phyloP scores from a whole-genome alignment of 768 basidiomycete species.

The Suillus brevipes region DNA sequence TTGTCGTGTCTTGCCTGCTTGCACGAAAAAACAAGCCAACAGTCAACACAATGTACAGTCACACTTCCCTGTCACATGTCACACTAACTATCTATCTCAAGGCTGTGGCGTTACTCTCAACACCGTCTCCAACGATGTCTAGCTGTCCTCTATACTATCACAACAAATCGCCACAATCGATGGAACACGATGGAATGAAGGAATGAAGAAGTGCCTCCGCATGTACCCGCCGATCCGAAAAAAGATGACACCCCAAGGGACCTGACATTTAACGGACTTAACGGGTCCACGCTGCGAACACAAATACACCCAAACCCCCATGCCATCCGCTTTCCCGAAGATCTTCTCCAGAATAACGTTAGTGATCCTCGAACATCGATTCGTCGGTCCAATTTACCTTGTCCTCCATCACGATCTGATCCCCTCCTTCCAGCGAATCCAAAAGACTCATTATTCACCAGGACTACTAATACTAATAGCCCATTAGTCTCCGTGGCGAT shows the following conservation, averaged over 20 bases:
- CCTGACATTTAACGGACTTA: slow-evolving; percentile 22
- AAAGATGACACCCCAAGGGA: slow-evolving; percentile 21
- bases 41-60: slow-evolving; percentile 13
- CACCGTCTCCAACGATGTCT: slow-evolving; percentile 8
- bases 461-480: background rate
- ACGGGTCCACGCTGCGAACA: slow-evolving; percentile 14
- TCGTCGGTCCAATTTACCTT: slow-evolving; percentile 4
- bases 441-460: background rate
- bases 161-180: background rate
- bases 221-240: slow-evolving; percentile 17
- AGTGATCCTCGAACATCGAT: slow-evolving; percentile 10
- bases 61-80: slow-evolving; percentile 32
- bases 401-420: background rate
- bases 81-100: slow-evolving; percentile 13
- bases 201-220: slow-evolving; percentile 15
- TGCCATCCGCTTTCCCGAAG: slow-evolving; percentile 2
- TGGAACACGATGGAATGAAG: slow-evolving; percentile 8
- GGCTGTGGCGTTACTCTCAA: slow-evolving; percentile 17
- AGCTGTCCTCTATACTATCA: background rate
- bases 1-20: slow-evolving; percentile 10
- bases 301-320: slow-evolving; percentile 14
- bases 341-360: slow-evolving; percentile 5
- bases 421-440: background rate
- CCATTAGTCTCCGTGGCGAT: background rate
- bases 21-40: slow-evolving; percentile 12